Percentiles rank a stretch among this genome's conserved stretches.
phyloP scores from a whole-genome alignment of 768 basidiomycete genomes.

The Boletus coccyginus region DNA sequence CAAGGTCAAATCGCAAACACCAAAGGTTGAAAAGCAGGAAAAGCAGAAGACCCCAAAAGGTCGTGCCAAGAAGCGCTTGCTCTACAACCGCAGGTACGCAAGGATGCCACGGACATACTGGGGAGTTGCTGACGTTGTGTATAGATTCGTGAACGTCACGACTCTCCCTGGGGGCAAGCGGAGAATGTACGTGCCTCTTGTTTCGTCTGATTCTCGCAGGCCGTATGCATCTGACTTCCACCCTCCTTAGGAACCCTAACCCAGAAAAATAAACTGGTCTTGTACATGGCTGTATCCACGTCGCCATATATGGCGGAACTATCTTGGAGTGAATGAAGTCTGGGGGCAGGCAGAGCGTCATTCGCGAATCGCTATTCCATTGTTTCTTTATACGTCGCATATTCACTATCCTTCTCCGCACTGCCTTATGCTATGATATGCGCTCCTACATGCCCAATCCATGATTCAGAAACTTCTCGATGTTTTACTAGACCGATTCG shows the following conservation, averaged over 20 bases:
- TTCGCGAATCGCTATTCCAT: not conserved
- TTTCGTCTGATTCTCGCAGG: slow-evolving; percentile 55
- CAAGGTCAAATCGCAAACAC: slow-evolving; percentile 98
- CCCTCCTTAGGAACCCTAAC: slow-evolving; percentile 26
- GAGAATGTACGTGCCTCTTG: slow-evolving; percentile 76
- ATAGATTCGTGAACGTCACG: slow-evolving; percentile 91
- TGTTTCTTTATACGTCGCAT: slow-evolving; percentile 14
- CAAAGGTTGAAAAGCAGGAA: slow-evolving; percentile 98
- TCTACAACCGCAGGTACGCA: slow-evolving; percentile 89
- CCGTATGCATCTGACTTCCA: slow-evolving; percentile 32
- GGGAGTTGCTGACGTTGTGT: not conserved
- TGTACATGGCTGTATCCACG: slow-evolving; percentile 6
- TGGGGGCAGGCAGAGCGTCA: slow-evolving; percentile 7
- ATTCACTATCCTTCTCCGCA: not conserved
- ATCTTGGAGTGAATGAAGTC: slow-evolving; percentile 9
- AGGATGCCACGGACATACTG: not conserved
- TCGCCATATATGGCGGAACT: slow-evolving; percentile 15
- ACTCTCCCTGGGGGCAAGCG: slow-evolving; percentile 89
- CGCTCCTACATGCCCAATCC: slow-evolving; percentile 20
- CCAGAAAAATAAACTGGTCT: slow-evolving; percentile 24
- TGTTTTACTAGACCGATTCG: not conserved
- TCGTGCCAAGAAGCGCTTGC: slow-evolving; percentile 93
- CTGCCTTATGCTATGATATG: slow-evolving; percentile 24
- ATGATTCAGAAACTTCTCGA: not conserved
- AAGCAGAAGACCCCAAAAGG: slow-evolving; percentile 99